Base-by-base conservation (phyloP, 2,329 filamentous ascomycete genomes). In the Aspergillus quadricinctus region DNA sequence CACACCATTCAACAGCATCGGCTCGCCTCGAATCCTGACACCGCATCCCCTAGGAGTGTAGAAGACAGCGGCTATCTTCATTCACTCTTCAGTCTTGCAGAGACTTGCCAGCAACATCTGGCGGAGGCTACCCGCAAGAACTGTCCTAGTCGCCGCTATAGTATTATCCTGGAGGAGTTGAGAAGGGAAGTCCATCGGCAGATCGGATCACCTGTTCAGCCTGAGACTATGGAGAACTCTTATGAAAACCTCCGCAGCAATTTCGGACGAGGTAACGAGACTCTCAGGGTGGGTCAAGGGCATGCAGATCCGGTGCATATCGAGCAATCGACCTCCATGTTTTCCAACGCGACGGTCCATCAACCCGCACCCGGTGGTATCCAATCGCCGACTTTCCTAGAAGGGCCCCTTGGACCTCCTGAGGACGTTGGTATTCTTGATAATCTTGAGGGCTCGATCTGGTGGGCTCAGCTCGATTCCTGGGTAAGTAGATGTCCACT, bases 81-180 rank as follows among this genome's bases (percentile, higher is more conserved):
- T 4, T 66, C 69, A 11, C 66, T 80, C 2, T 72, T 80, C 31
- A 61, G 69, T 14, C 71, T 78, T 8, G 77, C 77, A 2, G 77
- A 79, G 53, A 65, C 69, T n/a, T 79, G 77, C 55, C 69, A 80
- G 48, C 68, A 70, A 10, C 76, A 80, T 57, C 70, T 80, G 14
- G 77, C 76, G 1, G 71, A 75, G 53, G 78, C 77, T 2, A 79
- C 78, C 3, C 73, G 75, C 1, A 74, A 70, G 11, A 79, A 79
- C 31, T 79, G 77, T 2, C 78, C 78, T 0, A 78, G 76, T 49
- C 72, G 76, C 6, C 71, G 77, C 41, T 80, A 80, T 48, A 76
- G 75, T 29, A 79, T 80, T 50, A 80, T 80, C 46, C 60, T 80
- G 9, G 76, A 78, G 49, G 78, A 80, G 54, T 59, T 80, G 23